Evolutionary conservation across 768 basidiomycete genomes (phyloP).

Genomic region (Trametes coccinea): DNA sequence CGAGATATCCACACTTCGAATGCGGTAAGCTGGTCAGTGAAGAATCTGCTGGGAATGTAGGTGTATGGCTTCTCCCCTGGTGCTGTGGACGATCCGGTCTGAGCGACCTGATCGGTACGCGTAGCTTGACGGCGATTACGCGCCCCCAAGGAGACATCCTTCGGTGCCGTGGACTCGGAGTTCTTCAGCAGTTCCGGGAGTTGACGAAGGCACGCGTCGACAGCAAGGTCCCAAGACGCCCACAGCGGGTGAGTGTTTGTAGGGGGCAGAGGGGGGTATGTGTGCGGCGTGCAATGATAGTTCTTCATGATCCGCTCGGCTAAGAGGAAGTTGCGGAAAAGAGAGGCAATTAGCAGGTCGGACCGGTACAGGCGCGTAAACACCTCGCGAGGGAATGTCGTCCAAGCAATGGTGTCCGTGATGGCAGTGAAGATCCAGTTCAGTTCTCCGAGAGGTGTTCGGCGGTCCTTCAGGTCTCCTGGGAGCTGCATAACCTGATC

Average conservation of each 20-base stretch:
- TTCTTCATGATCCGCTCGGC: conserved; percentile 98
- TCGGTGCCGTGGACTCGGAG: conserved; percentile 22
- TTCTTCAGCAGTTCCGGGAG: conserved; percentile 75
- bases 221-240: conserved; percentile 97
- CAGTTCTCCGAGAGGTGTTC: conserved; percentile 96
- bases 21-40: conserved; percentile 93
- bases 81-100: conserved; percentile 7
- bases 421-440: conserved; percentile 99
- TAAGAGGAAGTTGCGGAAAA: conserved; percentile 96
- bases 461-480: conserved; percentile 93
- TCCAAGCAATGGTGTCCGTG: conserved; percentile 99
- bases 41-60: conserved; percentile 89
- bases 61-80: conserved; percentile 53
- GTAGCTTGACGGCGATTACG: conserved; percentile 29
- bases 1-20: conserved; percentile 99
- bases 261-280: conserved; percentile 85
- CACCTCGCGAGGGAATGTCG: conserved; percentile 88
- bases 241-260: conserved; percentile 98
- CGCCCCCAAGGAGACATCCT: conserved; percentile 26
- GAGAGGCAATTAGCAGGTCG: conserved; percentile 91
- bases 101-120: conserved; percentile 11
- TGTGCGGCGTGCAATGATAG: conserved; percentile 95
- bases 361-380: conserved; percentile 95
- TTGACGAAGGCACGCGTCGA: conserved; percentile 91
- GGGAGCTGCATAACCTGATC: conserved; percentile 96